These are phyloP conservation scores for Picea glauca DNA, from an alignment of 75 land plant genomes.

Conservation along the genomic window DNA sequence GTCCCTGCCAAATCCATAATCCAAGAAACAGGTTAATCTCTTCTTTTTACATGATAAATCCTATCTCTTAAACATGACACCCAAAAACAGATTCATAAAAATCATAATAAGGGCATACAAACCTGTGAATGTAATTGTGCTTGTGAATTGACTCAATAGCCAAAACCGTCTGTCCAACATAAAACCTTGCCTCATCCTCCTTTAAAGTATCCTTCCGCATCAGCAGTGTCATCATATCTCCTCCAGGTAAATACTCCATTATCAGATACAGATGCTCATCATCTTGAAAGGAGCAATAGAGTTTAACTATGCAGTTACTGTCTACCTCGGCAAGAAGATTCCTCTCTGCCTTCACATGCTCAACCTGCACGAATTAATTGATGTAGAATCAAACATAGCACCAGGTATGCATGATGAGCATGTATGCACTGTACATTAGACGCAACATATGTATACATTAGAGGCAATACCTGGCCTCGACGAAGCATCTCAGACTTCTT, in stretches of 20 bases:
- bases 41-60: neutral
- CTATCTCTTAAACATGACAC: neutral
- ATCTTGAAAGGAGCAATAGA: conserved; percentile 96
- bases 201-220: conserved; percentile 94
- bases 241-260: conserved; percentile 95
- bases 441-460: neutral
- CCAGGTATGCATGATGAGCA: neutral
- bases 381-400: neutral
- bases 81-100: conserved; percentile 5
- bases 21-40: conserved; percentile 2
- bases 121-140: conserved; percentile 97
- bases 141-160: conserved; percentile 97
- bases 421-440: neutral
- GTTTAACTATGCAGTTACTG: conserved; percentile 94
- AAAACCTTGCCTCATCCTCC: conserved; percentile 94
- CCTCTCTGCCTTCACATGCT: conserved; percentile 97
- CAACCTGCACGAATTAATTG: conserved; percentile 52
- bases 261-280: conserved; percentile 85
- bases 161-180: conserved; percentile 87
- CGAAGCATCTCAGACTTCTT: conserved; percentile 98
- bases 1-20: conserved; percentile 44
- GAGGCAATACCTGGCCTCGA: conserved; percentile 80
- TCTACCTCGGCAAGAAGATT: conserved; percentile 95
- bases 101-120: neutral
- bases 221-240: conserved; percentile 97